phyloP scores from a whole-genome alignment of 257 asterid species.

The Nicotiana tomentosiformis region DNA sequence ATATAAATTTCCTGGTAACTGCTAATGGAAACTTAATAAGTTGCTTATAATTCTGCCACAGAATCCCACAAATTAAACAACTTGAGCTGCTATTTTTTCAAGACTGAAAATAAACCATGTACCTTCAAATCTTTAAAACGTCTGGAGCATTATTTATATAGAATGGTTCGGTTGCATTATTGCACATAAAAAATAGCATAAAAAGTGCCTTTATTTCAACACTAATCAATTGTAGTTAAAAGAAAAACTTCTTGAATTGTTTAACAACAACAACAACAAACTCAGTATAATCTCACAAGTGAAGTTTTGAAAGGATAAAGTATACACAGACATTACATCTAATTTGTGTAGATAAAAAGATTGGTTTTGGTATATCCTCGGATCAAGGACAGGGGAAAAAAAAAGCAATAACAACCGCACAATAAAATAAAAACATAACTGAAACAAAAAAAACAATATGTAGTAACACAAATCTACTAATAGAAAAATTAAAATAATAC shows the following conservation, averaged over 20 bases:
- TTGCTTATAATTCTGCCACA: neutral
- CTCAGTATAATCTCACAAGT: too few species aligned
- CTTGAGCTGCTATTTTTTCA: neutral
- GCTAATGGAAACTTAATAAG: neutral
- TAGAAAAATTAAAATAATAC: too few species aligned
- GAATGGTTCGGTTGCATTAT: neutral
- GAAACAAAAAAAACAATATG: too few species aligned
- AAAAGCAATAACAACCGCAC: too few species aligned
- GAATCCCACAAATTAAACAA: conserved; percentile 1
- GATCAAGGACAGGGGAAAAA: too few species aligned
- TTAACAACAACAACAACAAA: too few species aligned
- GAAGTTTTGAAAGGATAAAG: too few species aligned
- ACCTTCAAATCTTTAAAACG: neutral
- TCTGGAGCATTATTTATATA: neutral
- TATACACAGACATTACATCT: rapidly evolving
- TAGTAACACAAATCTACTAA: too few species aligned
- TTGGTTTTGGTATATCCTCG: too few species aligned
- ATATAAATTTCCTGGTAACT: neutral
- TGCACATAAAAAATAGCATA: neutral
- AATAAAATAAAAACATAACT: too few species aligned
- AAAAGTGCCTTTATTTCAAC: neutral
- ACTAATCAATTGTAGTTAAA: neutral
- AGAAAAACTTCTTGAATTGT: neutral
- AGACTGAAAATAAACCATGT: neutral
- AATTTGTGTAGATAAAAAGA: too few species aligned